Evolutionary conservation across 2,329 filamentous ascomycete species (phyloP), one percentile per base, ranked within the genome.

Genomic region (Alternaria dauci): DNA sequence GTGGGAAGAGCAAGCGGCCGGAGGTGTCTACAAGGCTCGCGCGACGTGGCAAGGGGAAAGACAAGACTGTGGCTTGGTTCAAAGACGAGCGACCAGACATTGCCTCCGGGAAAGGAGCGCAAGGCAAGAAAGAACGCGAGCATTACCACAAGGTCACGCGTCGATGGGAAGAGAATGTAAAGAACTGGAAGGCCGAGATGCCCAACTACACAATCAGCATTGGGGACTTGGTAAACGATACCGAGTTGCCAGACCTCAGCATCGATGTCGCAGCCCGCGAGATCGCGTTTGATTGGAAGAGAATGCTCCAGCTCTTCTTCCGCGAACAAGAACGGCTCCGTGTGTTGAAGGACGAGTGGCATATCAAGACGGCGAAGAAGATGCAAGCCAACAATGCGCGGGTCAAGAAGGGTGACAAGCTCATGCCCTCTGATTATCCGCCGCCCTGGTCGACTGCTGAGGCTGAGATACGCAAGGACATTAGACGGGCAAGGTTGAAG

Each of bases 161-260:
- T 25, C 42, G 73, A n/a, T 77, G 75, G 75, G 64, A 69, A 16
- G 69, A 71, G 14, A 71, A 72, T 8, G 63, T 76, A 2, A 50
- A 54, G 16, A 61, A 43, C 2, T 67, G 58, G 30, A 72, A 64
- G 41, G 63, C 72, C 11, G 69, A 78, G 36, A 67, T 73, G 63
- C 74, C 76, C 11, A 68, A 73, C 28, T 77, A 77, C 48, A 75
- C 70, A 0, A 72, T 78, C 8, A 64, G 59, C 8, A 69, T 78
- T 14, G 62, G 65, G 1, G 56, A 55, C n/a, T 28, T 73, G n/a
- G 72, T 77, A 1, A 78, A 77, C 43, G 76, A 78, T 30, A 77
- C 74, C 0, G 63, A 62, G 9, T 61, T 78, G 2, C 71, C 73
- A 5, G 65, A 48, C 0, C 63, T 78, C 14, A 41, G 20, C 4